Evolutionary conservation across 1,284 basidiomycete species (phyloP).

Genomic region (Volvariella volvacea): DNA sequence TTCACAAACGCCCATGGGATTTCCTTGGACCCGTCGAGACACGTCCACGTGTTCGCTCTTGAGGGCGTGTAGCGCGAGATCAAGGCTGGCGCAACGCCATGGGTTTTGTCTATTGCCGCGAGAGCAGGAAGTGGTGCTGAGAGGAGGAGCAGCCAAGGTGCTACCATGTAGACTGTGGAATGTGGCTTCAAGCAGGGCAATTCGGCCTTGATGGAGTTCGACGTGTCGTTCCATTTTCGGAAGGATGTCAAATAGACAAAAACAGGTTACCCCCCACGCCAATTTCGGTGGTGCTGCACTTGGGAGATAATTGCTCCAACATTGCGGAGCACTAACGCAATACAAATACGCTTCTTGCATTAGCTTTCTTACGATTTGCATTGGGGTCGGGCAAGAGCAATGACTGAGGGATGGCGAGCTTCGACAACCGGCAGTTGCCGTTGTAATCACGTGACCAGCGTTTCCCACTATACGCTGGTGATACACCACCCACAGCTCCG

Average conservation of each 20-base stretch:
- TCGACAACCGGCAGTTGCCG: too few species aligned
- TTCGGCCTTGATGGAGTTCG: not conserved
- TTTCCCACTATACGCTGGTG: too few species aligned
- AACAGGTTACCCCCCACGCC: constrained; percentile 15
- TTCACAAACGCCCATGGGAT: constrained; percentile 80
- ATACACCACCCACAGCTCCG: constrained; percentile 15
- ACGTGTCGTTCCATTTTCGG: constrained; percentile 5
- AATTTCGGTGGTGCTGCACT: constrained; percentile 20
- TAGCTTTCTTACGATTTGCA: too few species aligned
- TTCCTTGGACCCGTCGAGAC: constrained; percentile 65
- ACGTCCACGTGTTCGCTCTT: constrained; percentile 55
- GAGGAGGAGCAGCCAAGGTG: constrained; percentile 35
- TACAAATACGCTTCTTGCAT: too few species aligned
- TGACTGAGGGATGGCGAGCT: too few species aligned
- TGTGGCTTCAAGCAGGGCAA: not conserved
- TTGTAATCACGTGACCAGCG: too few species aligned
- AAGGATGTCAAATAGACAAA: constrained; percentile 5
- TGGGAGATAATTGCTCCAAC: too few species aligned
- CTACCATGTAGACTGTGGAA: constrained; percentile 4
- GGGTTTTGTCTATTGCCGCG: constrained; percentile 35
- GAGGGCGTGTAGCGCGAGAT: constrained; percentile 40
- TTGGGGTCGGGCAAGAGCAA: too few species aligned
- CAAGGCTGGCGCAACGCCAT: constrained; percentile 42
- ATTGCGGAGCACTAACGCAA: too few species aligned
- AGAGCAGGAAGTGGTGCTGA: constrained; percentile 30